Evolutionary conservation across 768 basidiomycete species (phyloP).

Genomic region (Tricholoma bakamatsutake): DNA sequence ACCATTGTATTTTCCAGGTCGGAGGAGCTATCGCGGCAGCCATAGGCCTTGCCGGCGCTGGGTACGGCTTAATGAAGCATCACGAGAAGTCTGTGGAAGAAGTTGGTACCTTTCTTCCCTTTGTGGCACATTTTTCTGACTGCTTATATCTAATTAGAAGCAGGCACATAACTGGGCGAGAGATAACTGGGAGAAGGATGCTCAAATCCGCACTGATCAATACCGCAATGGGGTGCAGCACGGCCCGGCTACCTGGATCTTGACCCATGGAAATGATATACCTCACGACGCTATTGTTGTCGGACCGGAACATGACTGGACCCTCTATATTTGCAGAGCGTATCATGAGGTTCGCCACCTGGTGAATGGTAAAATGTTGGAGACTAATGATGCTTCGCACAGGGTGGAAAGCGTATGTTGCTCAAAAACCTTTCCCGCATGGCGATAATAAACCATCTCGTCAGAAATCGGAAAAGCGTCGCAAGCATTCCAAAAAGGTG

Average conservation of each 20-base stretch:
- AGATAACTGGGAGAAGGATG: slow-evolving; percentile 51
- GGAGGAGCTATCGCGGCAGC: background rate
- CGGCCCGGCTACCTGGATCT: slow-evolving; percentile 56
- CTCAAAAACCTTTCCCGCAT: slow-evolving; percentile 23
- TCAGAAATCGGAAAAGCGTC: slow-evolving; percentile 68
- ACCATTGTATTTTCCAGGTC: background rate
- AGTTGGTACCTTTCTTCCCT: background rate
- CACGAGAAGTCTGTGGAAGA: background rate
- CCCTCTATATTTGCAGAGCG: slow-evolving; percentile 53
- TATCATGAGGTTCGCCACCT: slow-evolving; percentile 46
- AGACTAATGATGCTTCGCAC: slow-evolving; percentile 1
- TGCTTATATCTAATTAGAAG: slow-evolving; percentile 29
- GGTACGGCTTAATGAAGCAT: background rate
- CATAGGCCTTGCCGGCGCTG: background rate
- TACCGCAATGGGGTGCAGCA: slow-evolving; percentile 39
- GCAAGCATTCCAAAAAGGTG: slow-evolving; percentile 51
- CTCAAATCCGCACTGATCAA: slow-evolving; percentile 44
- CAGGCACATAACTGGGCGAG: slow-evolving; percentile 44
- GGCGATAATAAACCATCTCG: slow-evolving; percentile 20
- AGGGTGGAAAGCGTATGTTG: slow-evolving; percentile 54
- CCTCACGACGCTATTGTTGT: slow-evolving; percentile 53
- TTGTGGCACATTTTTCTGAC: slow-evolving; percentile 32
- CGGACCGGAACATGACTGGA: slow-evolving; percentile 46
- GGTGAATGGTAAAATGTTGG: background rate
- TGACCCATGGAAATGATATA: slow-evolving; percentile 52